Base-by-base conservation (phyloP, 2,329 filamentous ascomycete species). In the Arthrobotrys musiformis region DNA sequence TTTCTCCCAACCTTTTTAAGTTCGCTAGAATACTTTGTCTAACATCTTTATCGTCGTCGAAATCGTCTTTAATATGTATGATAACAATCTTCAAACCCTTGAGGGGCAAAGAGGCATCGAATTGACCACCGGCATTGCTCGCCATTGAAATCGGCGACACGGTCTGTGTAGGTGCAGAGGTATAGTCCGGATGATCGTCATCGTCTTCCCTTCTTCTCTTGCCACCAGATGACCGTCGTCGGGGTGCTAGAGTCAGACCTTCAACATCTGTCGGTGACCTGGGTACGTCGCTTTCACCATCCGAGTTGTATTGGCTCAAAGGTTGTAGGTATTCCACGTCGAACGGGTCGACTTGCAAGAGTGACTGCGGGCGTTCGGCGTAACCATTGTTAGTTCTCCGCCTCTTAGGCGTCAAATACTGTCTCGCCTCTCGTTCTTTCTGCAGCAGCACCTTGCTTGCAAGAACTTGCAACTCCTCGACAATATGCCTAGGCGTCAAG, bases 41-140 rank as follows among this genome's bases (percentile, higher is more conserved):
- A 1, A 87, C 89, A 56, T 85, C 83, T 26, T 89, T 88, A 0
- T 89, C 92, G 82, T 97, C 93, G 7, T 87, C 86, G 68, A 97
- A 85, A 22, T 88, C 91, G 79, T 98, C 94, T 83, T 99, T 99
- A 81, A 98, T 89, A 82, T 99, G 95, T 40, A 98, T 98, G 68
- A 98, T 89, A 60, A 97, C 90, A 0, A 99, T 86, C 79, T 90
- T 91, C 28, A 98, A 82, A 0, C 93, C 93, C 63, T 86, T 85
- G 3, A 99, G 86, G 5, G 90, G 90, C 8, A 80, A 58, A 81
- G 82, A 72, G 79, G 80, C 44, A 52, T 81, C 75, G 69, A 73
- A 33, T 17, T 37, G 54, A 79, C 64, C 48, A 70, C 69, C 44
- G 5, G 22, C 37, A 15, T 35, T 40, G 28, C 46, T 58, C 56